Evolutionary conservation across 2,329 filamentous ascomycete species (phyloP), one percentile per base, ranked within the genome.

Genomic region (Macrophomina pseudophaseolina): DNA sequence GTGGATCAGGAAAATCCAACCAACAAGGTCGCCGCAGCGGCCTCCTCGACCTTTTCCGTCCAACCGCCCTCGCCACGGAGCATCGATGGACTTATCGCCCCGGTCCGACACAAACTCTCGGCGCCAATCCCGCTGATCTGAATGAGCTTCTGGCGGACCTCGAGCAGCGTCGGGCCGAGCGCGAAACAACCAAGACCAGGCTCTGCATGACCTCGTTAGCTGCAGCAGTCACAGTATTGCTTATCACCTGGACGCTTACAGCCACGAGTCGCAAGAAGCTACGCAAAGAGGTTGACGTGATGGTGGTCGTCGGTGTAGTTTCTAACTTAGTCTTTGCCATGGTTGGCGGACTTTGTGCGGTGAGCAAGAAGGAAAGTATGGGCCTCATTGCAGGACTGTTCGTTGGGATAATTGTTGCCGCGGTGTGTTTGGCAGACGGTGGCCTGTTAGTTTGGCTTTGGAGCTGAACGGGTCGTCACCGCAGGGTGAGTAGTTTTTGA

Each of bases 241-340:
- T 85, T 56, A 84, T 94, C 38, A 86, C 90, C 0, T 83, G 83
- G 44, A 82, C 90, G 9, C 84, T 95, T 44, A 87, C 91, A 38
- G 79, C 82, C 14, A 91, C 91, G 0, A 91, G 91, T 8, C 84
- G 86, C 54, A 89, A 88, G 74, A 90, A 86, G 75, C 83, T 90
- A 70, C 83, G 86, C 4, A 83, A 88, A n/a, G 88, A 92, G 75
- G 91, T 94, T 3, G 90, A 94, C 72, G 87, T 86, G 0, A 91
- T 89, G 8, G 90, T 91, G 1, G 83, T 91, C 1, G 82, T 92
- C 48, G 91, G 90, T 9, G 88, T 90, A 16, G 83, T 91, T 38
- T 82, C 86, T 35, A 91, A 89, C 69, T 75, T 93, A 48, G 83
- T 88, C 68, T 88, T 88, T 71, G 87, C 87, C 0, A 86, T 88